A percentile compares a stretch with the other conserved stretches of the same genome.
Conservation (phyloP, 1,139 yeast genomes). For the Geotrichum siamense region DNA sequence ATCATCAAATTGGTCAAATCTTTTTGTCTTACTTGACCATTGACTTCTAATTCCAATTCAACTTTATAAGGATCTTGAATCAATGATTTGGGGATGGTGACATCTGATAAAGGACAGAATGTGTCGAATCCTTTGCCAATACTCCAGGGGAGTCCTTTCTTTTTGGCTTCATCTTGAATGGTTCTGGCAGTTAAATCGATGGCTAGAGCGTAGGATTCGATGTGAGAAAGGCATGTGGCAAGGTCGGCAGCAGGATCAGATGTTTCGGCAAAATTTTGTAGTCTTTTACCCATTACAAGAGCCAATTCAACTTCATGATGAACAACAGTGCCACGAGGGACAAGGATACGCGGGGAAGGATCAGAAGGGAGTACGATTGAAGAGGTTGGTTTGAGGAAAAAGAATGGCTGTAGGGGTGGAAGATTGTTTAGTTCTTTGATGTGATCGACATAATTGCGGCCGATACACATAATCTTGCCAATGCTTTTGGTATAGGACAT, state of each 20-base stretch:
- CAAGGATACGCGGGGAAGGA: conserved; percentile 58
- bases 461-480: conserved; percentile 83
- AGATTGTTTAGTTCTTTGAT: conserved; percentile 79
- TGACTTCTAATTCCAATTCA: conserved; percentile 57
- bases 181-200: conserved; percentile 93
- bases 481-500: conserved; percentile 37
- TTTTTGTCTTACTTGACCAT: conserved; percentile 62
- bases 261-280: conserved; percentile 54
- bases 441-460: conserved; percentile 94
- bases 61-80: conserved; percentile 73
- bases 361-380: conserved; percentile 43
- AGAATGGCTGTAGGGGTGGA: conserved; percentile 73
- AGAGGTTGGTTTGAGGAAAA: conserved; percentile 72
- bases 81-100: conserved; percentile 53
- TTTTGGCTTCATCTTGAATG: conserved; percentile 91
- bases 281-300: conserved; percentile 55
- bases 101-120: conserved; percentile 68
- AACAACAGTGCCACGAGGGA: conserved; percentile 73
- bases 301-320: conserved; percentile 96
- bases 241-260: conserved; percentile 51
- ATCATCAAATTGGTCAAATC: conserved; percentile 83
- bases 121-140: conserved; percentile 97
- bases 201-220: conserved; percentile 80
- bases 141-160: conserved; percentile 93
- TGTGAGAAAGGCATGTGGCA: conserved; percentile 44